Base-by-base conservation (phyloP, 202 grass and related monocot species). In the Musa balbisiana region DNA sequence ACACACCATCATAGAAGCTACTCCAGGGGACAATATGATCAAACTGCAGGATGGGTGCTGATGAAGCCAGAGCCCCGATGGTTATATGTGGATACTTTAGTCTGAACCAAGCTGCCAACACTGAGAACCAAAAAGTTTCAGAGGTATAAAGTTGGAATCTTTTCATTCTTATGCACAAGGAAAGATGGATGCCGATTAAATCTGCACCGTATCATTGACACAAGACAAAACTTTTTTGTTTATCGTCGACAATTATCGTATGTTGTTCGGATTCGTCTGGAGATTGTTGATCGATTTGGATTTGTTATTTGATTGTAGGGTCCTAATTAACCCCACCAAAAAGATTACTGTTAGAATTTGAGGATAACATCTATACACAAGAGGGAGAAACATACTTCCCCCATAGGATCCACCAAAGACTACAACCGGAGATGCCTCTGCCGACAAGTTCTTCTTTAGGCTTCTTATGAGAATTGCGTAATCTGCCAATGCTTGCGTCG, bases 41-140 rank as follows among this genome's bases (percentile, higher is more conserved):
- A 50, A 98, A 98, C 79, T 98, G 86, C 72, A 94, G 80, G 79
- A 98, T 94, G 15, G 94, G 94, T 9, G 94, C 87, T 24, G 94
- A 98, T 53, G 94, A 92, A 10, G 94, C 85, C 50, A 98, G 2
- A 8, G 94, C 94, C 10, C 94, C 94, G 83, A 98, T 83, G 72
- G 91, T 27, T 11, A 98, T 81, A 22, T 98, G 94, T 14, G 94
- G 94, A 69, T 98, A 98, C 80, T 98, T 98, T 20, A 98, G 72
- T 81, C 94, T 89, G 91, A 98, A 94, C 94, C 94, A 98, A 0
- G 91, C 86, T 8, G 94, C 91, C 74, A 98, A 55, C 94, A 98
- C 94, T 94, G 9, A 60, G 67, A 64, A 73, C 9, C 52, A 58
- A 43, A 75, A 43, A 27, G 10, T 53, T 54, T 12, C 50, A 22